A percentile compares a stretch with the other conserved stretches of the same genome.
phyloP scores from a whole-genome alignment of 768 basidiomycete genomes.

The Trametes meyenii region DNA sequence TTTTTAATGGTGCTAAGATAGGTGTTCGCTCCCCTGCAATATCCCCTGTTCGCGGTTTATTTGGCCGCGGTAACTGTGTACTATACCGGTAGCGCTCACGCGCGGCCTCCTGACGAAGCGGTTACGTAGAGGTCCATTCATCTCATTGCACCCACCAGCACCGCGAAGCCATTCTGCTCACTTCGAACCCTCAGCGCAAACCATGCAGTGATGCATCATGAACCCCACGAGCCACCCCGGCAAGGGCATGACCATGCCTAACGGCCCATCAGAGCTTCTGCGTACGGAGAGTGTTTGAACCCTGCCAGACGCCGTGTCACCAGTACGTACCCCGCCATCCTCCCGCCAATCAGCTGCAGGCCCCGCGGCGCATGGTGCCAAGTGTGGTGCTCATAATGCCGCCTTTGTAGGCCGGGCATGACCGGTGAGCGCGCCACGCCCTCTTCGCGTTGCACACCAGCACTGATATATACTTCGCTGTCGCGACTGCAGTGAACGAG shows the following conservation, averaged over 20 bases:
- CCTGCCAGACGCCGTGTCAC: constrained; percentile 2
- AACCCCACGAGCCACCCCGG: not conserved
- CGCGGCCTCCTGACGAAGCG: no score
- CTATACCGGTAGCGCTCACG: no score
- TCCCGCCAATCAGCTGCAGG: not conserved
- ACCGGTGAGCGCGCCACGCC: not conserved
- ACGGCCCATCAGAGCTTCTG: not conserved
- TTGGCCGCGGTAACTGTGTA: no score
- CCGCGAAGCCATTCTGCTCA: not conserved
- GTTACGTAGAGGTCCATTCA: no score
- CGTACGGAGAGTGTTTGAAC: not conserved
- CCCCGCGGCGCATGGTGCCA: not conserved
- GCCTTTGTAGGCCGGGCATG: not conserved
- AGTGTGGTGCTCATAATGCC: not conserved
- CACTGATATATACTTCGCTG: not conserved
- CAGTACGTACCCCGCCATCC: constrained; percentile 3
- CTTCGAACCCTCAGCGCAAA: not conserved
- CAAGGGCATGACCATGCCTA: not conserved
- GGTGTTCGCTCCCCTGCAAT: no score
- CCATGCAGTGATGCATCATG: not conserved
- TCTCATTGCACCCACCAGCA: not conserved
- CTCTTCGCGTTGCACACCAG: not conserved
- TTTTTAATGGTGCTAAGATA: no score
- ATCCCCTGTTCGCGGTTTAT: no score
- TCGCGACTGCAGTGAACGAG: no score